Percentiles rank a stretch among this genome's conserved stretches.
Conservation (phyloP, 352 stramenopile genomes). For the Phytophthora ohioensis region DNA sequence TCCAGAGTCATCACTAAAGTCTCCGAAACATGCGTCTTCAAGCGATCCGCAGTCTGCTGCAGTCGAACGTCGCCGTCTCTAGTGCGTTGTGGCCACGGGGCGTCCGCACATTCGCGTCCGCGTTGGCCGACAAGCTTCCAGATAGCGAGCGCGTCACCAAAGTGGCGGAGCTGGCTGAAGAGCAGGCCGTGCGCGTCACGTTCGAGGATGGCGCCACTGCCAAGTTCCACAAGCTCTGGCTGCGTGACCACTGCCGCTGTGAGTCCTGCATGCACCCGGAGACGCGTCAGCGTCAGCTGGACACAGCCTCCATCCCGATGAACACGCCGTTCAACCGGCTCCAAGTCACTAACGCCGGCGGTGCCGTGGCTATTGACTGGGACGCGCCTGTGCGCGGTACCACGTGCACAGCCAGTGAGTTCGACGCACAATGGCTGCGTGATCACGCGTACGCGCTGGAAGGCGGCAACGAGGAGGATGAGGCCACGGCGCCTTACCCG, state of each 20-base stretch:
- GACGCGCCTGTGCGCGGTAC: slow-evolving; percentile 58
- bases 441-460: slow-evolving; percentile 73
- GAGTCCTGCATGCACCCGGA: slow-evolving; percentile 69
- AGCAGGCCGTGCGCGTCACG: slow-evolving; percentile 68
- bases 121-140: slow-evolving; percentile 22
- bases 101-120: slow-evolving; percentile 27
- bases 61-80: not conserved
- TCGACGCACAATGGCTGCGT: slow-evolving; percentile 77
- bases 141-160: slow-evolving; percentile 41
- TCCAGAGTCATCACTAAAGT: slow-evolving; percentile 1
- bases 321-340: slow-evolving; percentile 55
- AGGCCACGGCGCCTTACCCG: slow-evolving; percentile 46
- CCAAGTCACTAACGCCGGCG: slow-evolving; percentile 40
- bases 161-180: slow-evolving; percentile 60
- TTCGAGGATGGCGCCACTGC: slow-evolving; percentile 81
- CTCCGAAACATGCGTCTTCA: slow-evolving; percentile 33
- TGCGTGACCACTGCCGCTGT: slow-evolving; percentile 87
- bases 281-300: slow-evolving; percentile 77
- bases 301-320: slow-evolving; percentile 81
- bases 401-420: slow-evolving; percentile 66
- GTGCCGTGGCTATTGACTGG: slow-evolving; percentile 66
- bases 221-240: slow-evolving; percentile 88
- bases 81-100: slow-evolving; percentile 1
- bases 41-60: slow-evolving; percentile 26
- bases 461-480: slow-evolving; percentile 25